Percentiles rank a stretch among this genome's conserved stretches.
These are phyloP conservation scores for Pseudoneurospora amorphoporcata DNA, from an alignment of 495 filamentous ascomycete genomes.

Conservation along the genomic window DNA sequence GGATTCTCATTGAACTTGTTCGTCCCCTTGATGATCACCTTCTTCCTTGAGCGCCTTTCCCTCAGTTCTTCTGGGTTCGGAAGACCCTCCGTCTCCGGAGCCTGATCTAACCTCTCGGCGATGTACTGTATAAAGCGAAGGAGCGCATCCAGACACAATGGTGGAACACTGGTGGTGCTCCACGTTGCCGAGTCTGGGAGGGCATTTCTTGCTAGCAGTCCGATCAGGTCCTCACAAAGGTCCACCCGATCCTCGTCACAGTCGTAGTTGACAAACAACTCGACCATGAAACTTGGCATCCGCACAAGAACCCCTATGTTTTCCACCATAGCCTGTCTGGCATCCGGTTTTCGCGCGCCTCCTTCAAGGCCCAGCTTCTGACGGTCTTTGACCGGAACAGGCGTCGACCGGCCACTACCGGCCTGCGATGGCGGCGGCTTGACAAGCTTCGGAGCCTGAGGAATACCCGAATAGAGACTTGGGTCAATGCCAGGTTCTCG, in stretches of 20 bases:
- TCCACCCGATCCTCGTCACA: slow-evolving; percentile 88
- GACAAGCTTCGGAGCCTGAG: slow-evolving; percentile 75
- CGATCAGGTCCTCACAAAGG: slow-evolving; percentile 90
- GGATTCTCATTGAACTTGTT: slow-evolving; percentile 93
- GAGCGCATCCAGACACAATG: slow-evolving; percentile 84
- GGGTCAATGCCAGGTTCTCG: slow-evolving; percentile 84
- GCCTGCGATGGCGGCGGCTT: slow-evolving; percentile 71
- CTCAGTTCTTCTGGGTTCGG: slow-evolving; percentile 54
- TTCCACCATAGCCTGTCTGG: slow-evolving; percentile 97
- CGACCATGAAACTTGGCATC: slow-evolving; percentile 87
- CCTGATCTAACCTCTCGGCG: slow-evolving; percentile 71
- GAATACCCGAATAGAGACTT: slow-evolving; percentile 84
- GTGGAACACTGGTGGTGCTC: slow-evolving; percentile 98
- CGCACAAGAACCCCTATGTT: slow-evolving; percentile 82
- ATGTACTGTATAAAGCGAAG: slow-evolving; percentile 87
- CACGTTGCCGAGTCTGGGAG: slow-evolving; percentile 97
- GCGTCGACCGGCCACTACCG: slow-evolving; percentile 77
- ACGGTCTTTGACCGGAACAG: slow-evolving; percentile 86
- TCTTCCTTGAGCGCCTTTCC: slow-evolving; percentile 68
- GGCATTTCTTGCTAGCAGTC: slow-evolving; percentile 82
- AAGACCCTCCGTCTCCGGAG: slow-evolving; percentile 52
- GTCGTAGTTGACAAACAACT: slow-evolving; percentile 97
- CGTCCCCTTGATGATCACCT: slow-evolving; percentile 75
- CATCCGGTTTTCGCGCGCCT: slow-evolving; percentile 81
- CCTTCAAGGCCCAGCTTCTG: slow-evolving; percentile 92